These are phyloP conservation scores for Craspedostauros australis DNA, from an alignment of 108 stramenopile species.

Conservation along the genomic window DNA sequence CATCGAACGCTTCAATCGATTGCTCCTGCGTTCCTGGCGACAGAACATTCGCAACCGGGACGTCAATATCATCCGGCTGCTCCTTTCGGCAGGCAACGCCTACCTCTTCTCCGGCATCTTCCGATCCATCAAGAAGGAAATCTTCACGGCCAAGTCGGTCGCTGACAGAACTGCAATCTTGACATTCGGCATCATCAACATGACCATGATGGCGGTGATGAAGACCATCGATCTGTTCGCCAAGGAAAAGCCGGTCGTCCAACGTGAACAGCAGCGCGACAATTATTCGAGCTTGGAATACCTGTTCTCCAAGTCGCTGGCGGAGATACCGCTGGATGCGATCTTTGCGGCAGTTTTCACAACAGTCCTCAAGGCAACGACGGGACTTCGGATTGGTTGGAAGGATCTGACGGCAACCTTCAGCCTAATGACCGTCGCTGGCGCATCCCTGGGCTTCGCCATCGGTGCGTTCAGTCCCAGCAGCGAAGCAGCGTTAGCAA, in stretches of 20 bases:
- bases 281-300: constrained; percentile 76
- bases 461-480: constrained; percentile 59
- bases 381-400: constrained; percentile 58
- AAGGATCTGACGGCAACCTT: constrained; percentile 51
- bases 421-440: constrained; percentile 63
- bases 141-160: constrained; percentile 58
- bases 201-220: constrained; percentile 73
- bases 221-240: constrained; percentile 77
- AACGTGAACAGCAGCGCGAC: constrained; percentile 62
- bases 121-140: constrained; percentile 38
- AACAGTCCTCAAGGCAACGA: constrained; percentile 41
- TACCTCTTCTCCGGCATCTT: constrained; percentile 61
- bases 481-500: constrained; percentile 57
- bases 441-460: constrained; percentile 75
- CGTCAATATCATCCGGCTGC: constrained; percentile 48
- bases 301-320: constrained; percentile 71
- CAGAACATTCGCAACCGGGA: constrained; percentile 65
- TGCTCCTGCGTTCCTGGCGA: constrained; percentile 65
- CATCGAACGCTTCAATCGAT: constrained; percentile 40
- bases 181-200: constrained; percentile 71
- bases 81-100: constrained; percentile 48
- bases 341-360: constrained; percentile 62
- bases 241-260: constrained; percentile 67
- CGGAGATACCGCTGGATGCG: constrained; percentile 75
- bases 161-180: constrained; percentile 80